These are phyloP conservation scores for Hymenoscyphus salicellus DNA, from an alignment of 2,329 filamentous ascomycete species.

Conservation along the genomic window DNA sequence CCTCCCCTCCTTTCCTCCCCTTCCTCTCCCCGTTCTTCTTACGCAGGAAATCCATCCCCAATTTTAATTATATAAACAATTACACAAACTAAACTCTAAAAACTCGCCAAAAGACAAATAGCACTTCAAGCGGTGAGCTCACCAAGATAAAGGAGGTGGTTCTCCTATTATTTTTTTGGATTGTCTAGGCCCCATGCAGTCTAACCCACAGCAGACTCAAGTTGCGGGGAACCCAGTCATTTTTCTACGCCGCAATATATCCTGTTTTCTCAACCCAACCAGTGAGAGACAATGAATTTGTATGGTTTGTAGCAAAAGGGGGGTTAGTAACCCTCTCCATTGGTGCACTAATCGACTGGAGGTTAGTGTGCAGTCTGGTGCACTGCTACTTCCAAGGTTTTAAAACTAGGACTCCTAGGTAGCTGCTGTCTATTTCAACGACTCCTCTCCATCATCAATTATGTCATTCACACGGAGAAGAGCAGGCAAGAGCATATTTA, in stretches of 20 bases:
- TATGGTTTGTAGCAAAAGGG: too few relatives aligned
- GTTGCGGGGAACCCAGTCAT: too few relatives aligned
- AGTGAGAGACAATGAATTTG: too few relatives aligned
- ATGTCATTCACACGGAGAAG: neutral
- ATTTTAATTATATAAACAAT: neutral
- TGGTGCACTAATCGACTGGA: neutral
- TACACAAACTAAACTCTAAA: too few relatives aligned
- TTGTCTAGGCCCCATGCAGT: too few relatives aligned
- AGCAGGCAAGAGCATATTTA: neutral
- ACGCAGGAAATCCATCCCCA: constrained; percentile 6
- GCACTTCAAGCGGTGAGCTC: too few relatives aligned
- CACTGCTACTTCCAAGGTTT: neutral
- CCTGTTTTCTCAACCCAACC: neutral
- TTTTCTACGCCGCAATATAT: neutral
- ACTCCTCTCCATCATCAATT: neutral
- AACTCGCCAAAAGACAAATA: too few relatives aligned
- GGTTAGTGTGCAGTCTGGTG: neutral
- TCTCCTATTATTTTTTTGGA: too few relatives aligned
- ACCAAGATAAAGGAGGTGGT: too few relatives aligned
- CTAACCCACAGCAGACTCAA: too few relatives aligned
- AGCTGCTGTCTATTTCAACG: neutral
- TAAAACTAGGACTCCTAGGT: neutral
- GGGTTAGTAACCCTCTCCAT: too few relatives aligned
- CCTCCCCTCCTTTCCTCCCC: neutral
- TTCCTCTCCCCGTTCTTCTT: constrained; percentile 4